Base-by-base conservation (phyloP, 2,329 filamentous ascomycete genomes). In the Colletotrichum kahawae region DNA sequence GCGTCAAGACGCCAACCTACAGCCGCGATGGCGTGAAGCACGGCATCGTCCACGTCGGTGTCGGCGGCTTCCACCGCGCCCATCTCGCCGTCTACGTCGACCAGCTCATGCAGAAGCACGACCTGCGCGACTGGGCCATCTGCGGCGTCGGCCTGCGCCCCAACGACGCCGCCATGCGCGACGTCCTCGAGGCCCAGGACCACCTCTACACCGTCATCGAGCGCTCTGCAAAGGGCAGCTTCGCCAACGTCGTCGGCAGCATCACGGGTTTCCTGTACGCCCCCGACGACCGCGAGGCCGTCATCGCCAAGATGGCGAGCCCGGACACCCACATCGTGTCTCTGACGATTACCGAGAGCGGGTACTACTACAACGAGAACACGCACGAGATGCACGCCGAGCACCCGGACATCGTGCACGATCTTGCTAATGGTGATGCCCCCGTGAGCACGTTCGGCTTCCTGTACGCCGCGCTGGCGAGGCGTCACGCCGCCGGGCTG, bases 341-440 rank as follows among this genome's bases (percentile, higher is more conserved):
- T 18, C 80, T 90, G 80, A 90, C 88, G 79, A 90, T 90, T 80
- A 90, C 88, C 57, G 88, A 90, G 83, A 88, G 86, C 79, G 88
- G 88, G 76, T 90, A 90, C 86, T 90, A 88, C 83, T 89, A 90
- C 84, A 89, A 90, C 79, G 88, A 90, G 80, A 89, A 90, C 84
- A 88, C 88, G n/a, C 88, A 90, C 83, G 81, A 89, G 82, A 83
- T 90, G 73, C 81, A 86, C 76, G 80, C 81, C 43, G 84, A 89
- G 57, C 83, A 89, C 79, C 82, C 87, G 10, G 88, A 90, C 78
- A 89, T 90, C 67, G 83, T 85, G 78, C 83, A 82, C 78, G 88
- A 90, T 78, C 82, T 89, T 8, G 84, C 83, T 79, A 83, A 88
- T 80, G 83, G 84, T 43, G 82, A 83, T 59, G 67, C 79, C 4